Percentiles rank a stretch among this genome's conserved stretches.
Evolutionary conservation across 2,329 filamentous ascomycete species (phyloP).

Genomic region (Geosmithia putterillii): DNA sequence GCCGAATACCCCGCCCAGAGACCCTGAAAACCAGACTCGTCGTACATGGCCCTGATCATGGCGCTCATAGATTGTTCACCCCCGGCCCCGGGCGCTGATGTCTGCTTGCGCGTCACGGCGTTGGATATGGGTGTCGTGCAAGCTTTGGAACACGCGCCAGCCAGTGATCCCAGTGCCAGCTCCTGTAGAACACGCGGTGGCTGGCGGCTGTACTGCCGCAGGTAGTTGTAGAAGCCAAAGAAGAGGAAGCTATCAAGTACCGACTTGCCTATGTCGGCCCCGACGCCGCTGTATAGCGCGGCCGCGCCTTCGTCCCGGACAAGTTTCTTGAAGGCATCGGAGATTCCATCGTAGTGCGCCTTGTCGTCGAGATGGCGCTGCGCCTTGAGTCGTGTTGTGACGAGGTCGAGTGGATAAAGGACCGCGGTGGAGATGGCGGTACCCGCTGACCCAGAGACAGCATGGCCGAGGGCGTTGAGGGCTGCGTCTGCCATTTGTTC

Average conservation of each 20-base stretch:
- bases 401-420: slow-evolving; percentile 71
- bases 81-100: slow-evolving; percentile 32
- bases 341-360: slow-evolving; percentile 48
- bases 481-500: slow-evolving; percentile 9
- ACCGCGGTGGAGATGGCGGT: slow-evolving; percentile 67
- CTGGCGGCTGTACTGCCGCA: slow-evolving; percentile 21
- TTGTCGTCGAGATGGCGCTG: slow-evolving; percentile 45
- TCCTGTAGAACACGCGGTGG: slow-evolving; percentile 55
- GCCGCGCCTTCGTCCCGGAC: slow-evolving; percentile 58
- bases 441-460: slow-evolving; percentile 65
- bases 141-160: slow-evolving; percentile 62
- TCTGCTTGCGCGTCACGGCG: slow-evolving; percentile 73
- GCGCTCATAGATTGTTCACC: slow-evolving; percentile 31
- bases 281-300: slow-evolving; percentile 58
- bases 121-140: slow-evolving; percentile 74
- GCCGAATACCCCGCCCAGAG: slow-evolving; percentile 88
- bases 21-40: slow-evolving; percentile 59
- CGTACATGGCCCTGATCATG: slow-evolving; percentile 50
- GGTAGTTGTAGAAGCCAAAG: slow-evolving; percentile 64
- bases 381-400: slow-evolving; percentile 72
- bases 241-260: slow-evolving; percentile 72
- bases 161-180: slow-evolving; percentile 58
- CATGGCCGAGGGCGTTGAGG: slow-evolving; percentile 70
- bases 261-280: slow-evolving; percentile 53
- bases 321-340: slow-evolving; percentile 61